phyloP scores from a whole-genome alignment of 2,329 filamentous ascomycete genomes.

The Arthrocladium fulminans region DNA sequence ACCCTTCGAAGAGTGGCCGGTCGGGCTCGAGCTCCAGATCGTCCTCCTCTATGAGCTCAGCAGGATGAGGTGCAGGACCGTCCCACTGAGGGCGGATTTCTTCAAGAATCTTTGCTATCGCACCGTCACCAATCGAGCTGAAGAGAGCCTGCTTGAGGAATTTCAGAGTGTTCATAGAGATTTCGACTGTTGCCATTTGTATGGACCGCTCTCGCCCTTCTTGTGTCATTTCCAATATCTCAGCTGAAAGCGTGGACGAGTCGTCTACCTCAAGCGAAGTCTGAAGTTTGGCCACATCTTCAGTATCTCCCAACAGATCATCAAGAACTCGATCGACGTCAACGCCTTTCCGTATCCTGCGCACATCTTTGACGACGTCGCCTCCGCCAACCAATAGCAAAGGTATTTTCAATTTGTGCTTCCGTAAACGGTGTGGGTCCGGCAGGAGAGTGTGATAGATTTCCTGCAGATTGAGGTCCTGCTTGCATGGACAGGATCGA shows the following conservation, averaged over 20 bases:
- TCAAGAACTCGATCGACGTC: conserved; percentile 13
- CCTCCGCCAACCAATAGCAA: conserved; percentile 24
- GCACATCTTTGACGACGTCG: conserved; percentile 39
- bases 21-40: not conserved
- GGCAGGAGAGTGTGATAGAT: conserved; percentile 21
- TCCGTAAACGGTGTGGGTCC: conserved; percentile 18
- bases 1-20: not conserved
- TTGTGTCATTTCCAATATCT: not conserved
- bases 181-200: not conserved
- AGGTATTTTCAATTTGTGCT: conserved; percentile 39
- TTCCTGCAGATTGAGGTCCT: not conserved
- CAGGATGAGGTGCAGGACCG: not conserved
- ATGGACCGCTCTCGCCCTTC: not conserved
- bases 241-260: not conserved
- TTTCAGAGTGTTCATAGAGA: not conserved
- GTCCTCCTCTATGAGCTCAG: not conserved
- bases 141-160: not conserved
- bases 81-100: not conserved
- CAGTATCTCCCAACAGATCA: not conserved
- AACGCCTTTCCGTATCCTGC: conserved; percentile 27
- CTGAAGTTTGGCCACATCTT: no score
- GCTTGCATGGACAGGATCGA: not conserved
- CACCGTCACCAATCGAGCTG: not conserved
- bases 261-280: no score
- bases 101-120: not conserved